Conservation (phyloP, 2,329 filamentous ascomycete genomes). For the Epichloe sibirici region DNA sequence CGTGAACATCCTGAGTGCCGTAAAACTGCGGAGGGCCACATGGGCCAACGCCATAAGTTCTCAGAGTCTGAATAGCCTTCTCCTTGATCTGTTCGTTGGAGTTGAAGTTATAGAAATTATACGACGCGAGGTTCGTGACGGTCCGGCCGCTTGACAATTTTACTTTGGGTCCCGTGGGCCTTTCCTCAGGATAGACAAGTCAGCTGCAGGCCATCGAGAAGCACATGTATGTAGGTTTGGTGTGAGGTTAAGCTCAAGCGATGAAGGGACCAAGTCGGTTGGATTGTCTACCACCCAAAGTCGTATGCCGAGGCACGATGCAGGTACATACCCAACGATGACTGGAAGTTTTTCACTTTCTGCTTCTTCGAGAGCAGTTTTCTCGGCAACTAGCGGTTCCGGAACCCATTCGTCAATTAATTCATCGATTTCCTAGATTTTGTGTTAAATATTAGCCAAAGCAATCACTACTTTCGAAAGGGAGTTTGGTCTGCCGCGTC, state of each 20-base stretch:
- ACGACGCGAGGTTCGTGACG: conserved; percentile 85
- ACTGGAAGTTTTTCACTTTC: conserved; percentile 79
- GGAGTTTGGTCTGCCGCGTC: not conserved
- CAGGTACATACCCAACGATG: conserved; percentile 62
- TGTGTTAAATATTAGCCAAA: not conserved
- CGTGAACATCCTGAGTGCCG: conserved; percentile 94
- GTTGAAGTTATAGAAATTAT: conserved; percentile 97
- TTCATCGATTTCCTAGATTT: conserved; percentile 72
- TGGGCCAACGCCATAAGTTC: conserved; percentile 91
- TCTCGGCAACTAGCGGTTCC: conserved; percentile 71
- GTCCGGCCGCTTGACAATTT: conserved; percentile 82
- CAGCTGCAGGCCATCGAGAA: not conserved
- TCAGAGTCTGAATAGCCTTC: conserved; percentile 84
- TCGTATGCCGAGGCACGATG: not conserved
- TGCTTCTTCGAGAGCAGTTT: conserved; percentile 61
- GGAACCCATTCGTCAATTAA: conserved; percentile 93
- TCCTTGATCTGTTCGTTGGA: conserved; percentile 87
- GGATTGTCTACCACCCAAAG: not conserved
- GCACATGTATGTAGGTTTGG: not conserved
- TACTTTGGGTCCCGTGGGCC: conserved; percentile 78
- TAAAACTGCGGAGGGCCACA: conserved; percentile 97
- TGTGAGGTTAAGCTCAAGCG: not conserved
- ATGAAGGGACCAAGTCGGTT: not conserved
- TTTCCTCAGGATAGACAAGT: conserved; percentile 23
- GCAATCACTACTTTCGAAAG: not conserved